phyloP scores from a whole-genome alignment of 345 rosid genomes.

The Hypericum perforatum region DNA sequence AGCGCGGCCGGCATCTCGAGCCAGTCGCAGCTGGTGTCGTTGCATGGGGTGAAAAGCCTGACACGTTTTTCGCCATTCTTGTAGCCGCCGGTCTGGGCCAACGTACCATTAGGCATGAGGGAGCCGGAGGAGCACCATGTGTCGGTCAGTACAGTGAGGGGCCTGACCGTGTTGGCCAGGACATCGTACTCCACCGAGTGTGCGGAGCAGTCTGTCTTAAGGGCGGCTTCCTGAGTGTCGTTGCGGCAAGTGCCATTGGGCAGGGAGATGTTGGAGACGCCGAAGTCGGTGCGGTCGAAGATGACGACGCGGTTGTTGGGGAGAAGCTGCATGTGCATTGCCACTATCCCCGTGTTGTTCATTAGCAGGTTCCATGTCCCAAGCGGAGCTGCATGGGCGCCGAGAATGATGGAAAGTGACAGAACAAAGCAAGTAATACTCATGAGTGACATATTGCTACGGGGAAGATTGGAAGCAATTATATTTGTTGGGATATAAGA shows the following conservation, averaged over 20 bases:
- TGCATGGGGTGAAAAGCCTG: slow-evolving; percentile 47
- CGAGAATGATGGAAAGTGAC: too few relatives aligned
- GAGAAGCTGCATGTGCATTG: background rate
- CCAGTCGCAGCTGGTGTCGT: slow-evolving; percentile 46
- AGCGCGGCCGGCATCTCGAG: slow-evolving; percentile 38
- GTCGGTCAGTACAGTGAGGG: too few relatives aligned
- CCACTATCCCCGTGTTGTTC: too few relatives aligned
- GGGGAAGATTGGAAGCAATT: too few relatives aligned
- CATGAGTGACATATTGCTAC: too few relatives aligned
- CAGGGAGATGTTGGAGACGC: slow-evolving; percentile 36
- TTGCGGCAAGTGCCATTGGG: slow-evolving; percentile 25
- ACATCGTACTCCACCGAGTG: too few relatives aligned
- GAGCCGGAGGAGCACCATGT: background rate
- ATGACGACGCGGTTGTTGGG: background rate
- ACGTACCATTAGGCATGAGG: background rate
- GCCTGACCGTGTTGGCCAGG: too few relatives aligned
- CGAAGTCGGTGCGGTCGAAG: slow-evolving; percentile 21
- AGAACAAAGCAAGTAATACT: too few relatives aligned
- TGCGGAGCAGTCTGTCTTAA: too few relatives aligned
- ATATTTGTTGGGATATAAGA: too few relatives aligned
- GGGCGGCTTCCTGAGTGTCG: slow-evolving; percentile 6
- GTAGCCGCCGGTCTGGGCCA: slow-evolving; percentile 16
- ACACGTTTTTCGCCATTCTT: slow-evolving; percentile 34
- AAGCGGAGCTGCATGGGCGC: too few relatives aligned
- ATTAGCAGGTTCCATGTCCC: too few relatives aligned